A percentile compares a stretch with the other conserved stretches of the same genome.
Evolutionary conservation across 148 eudicot genomes (phyloP).

Genomic region (Salicornia ramosissima): DNA sequence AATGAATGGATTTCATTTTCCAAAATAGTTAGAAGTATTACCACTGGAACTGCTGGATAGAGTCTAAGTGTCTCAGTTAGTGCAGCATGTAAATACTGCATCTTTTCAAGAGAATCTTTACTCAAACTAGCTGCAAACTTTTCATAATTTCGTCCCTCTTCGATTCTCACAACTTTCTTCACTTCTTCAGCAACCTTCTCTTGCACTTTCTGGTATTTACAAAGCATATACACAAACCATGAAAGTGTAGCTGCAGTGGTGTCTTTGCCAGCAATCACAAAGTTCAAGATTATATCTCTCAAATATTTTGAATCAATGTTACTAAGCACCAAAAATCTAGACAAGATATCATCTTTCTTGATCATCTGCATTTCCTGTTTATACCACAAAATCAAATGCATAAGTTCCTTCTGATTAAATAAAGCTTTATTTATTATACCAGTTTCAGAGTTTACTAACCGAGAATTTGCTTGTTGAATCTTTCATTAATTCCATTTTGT

Average conservation of each 20-base stretch:
- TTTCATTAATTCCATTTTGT: conserved; percentile 34
- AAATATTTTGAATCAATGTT: conserved; percentile 54
- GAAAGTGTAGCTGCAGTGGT: conserved; percentile 69
- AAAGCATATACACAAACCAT: conserved; percentile 71
- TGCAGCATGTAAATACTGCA: conserved; percentile 81
- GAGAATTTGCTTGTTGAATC: conserved; percentile 17
- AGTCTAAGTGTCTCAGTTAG: conserved; percentile 75
- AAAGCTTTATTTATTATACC: neutral
- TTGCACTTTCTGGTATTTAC: conserved; percentile 56
- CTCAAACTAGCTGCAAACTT: conserved; percentile 39
- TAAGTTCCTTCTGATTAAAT: neutral
- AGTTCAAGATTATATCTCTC: conserved; percentile 66
- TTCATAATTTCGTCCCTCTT: conserved; percentile 7
- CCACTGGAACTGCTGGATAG: conserved; percentile 78
- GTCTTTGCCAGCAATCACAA: conserved; percentile 85
- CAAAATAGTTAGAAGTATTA: conserved; percentile 20
- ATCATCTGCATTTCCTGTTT: conserved; percentile 27
- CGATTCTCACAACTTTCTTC: conserved; percentile 20
- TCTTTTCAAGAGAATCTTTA: conserved; percentile 63
- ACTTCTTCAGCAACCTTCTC: conserved; percentile 59
- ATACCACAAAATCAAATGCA: neutral
- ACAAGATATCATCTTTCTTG: conserved; percentile 63
- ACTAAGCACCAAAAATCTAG: conserved; percentile 48
- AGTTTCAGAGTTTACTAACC: conserved; percentile 30
- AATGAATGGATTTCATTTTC: neutral